Conservation (phyloP, 371 early-diverging fungal genomes). For the Mucor velutinosus region DNA sequence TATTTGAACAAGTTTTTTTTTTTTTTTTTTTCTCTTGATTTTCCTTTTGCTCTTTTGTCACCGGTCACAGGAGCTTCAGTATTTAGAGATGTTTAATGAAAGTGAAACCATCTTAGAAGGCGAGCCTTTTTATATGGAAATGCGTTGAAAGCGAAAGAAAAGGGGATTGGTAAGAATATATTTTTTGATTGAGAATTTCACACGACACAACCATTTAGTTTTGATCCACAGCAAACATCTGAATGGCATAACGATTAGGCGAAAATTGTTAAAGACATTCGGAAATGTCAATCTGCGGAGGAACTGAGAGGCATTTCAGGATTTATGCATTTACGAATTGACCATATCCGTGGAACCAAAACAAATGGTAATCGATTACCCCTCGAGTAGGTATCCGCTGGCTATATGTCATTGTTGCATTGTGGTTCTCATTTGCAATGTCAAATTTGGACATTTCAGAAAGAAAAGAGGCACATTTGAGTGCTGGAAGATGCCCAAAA, state of each 20-base stretch:
- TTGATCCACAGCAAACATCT: not conserved
- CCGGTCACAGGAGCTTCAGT: not conserved
- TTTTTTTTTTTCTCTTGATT: not conserved
- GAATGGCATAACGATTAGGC: slow-evolving; percentile 3
- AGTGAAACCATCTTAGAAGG: not conserved
- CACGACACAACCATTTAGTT: not conserved
- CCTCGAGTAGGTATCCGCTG: not conserved
- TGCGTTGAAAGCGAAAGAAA: not conserved
- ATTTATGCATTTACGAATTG: not conserved
- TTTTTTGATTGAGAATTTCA: slow-evolving; percentile 2
- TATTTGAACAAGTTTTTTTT: not conserved
- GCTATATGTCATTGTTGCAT: no score
- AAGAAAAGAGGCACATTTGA: no score
- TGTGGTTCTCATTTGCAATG: no score
- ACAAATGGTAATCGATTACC: not conserved
- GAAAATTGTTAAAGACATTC: not conserved
- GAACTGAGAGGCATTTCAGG: not conserved
- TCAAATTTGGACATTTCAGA: no score
- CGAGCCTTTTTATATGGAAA: not conserved
- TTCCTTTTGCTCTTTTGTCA: not conserved
- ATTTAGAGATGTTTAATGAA: not conserved
- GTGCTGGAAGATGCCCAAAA: no score
- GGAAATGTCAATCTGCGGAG: not conserved
- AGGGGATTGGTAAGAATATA: not conserved
- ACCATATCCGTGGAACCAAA: not conserved